Evolutionary conservation across 495 filamentous ascomycete species (phyloP), one percentile per base, ranked within the genome.

Genomic region (Annulohypoxylon maeteangense): DNA sequence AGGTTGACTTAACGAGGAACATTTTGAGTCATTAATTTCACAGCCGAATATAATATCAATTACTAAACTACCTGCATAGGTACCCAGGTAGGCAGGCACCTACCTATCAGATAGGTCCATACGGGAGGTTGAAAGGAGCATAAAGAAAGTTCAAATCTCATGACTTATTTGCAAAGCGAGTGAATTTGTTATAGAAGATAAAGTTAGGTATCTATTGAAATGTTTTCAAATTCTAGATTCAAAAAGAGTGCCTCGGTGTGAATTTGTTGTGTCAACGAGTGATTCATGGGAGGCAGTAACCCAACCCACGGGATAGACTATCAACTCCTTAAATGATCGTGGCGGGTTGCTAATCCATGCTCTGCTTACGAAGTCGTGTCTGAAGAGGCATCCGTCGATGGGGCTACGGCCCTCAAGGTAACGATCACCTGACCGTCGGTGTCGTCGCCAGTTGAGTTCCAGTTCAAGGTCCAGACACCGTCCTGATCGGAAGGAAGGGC

Each of bases 361-460:
- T 36, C 51, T 32, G 51, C 31, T 16, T 34, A 32, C 10, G 22
- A 11, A n/a, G 45, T 48, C 18, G 47, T n/a, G 23, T 29, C 23
- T 5, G 47, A 23, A 4, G 11, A 14, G 20, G 47, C n/a, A 38
- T 63, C 69, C 16, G 18, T n/a, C 5, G 4, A 70, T 29, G 79
- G 78, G 12, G 71, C 71, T 16, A 74, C 74, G 3, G 71, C 68
- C 27, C 69, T 76, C 53, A 80, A 42, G 23, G 65, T 70, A 40
- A 81, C 58, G 7, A 74, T 36, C 14, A 77, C 56, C 25, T 62
- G 27, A 22, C 50, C 70, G 8, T 61, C 48, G n/a, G 62, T 75
- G 11, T 73, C 59, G 32, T 72, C 64, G 22, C 70, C 67, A n/a
- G 76, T 76, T 6, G 65, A 66, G 65, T 81, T 81, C 78, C 76